Percentiles rank a stretch among this genome's conserved stretches.
Conservation (phyloP, 2,329 filamentous ascomycete species). For the Pseudogymnoascus sp. region DNA sequence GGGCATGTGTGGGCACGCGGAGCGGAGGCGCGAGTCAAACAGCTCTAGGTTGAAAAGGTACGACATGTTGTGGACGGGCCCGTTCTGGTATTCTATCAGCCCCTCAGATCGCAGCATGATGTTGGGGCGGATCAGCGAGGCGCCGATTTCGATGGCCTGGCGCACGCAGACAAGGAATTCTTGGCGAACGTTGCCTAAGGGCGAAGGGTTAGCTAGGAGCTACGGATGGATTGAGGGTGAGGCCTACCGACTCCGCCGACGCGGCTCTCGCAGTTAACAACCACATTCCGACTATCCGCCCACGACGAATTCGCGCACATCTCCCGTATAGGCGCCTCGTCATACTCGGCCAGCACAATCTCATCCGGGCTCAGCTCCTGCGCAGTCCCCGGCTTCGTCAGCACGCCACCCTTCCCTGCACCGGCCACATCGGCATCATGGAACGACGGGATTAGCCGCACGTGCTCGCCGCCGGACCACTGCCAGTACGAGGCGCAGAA, state of each 20-base stretch:
- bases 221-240: not conserved
- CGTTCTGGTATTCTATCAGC: not conserved
- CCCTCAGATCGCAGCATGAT: not conserved
- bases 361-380: not conserved
- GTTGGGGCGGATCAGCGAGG: not conserved
- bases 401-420: not conserved
- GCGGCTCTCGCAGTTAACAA: not conserved
- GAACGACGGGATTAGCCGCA: not conserved
- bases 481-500: not conserved
- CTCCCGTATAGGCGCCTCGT: not conserved
- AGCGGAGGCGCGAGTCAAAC: slow-evolving; percentile 8
- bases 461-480: not conserved
- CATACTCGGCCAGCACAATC: not conserved
- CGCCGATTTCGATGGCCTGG: not conserved
- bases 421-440: not conserved
- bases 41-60: slow-evolving; percentile 14
- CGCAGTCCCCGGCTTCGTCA: not conserved
- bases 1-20: slow-evolving; percentile 12
- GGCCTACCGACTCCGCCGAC: not conserved
- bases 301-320: not conserved
- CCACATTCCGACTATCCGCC: not conserved
- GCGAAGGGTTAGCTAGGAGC: not conserved
- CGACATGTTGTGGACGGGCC: not conserved
- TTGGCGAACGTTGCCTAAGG: slow-evolving; percentile 7
- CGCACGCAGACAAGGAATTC: slow-evolving; percentile 2